Evolutionary conservation across 495 filamentous ascomycete species (phyloP).

Genomic region (Tuber melanosporum): DNA sequence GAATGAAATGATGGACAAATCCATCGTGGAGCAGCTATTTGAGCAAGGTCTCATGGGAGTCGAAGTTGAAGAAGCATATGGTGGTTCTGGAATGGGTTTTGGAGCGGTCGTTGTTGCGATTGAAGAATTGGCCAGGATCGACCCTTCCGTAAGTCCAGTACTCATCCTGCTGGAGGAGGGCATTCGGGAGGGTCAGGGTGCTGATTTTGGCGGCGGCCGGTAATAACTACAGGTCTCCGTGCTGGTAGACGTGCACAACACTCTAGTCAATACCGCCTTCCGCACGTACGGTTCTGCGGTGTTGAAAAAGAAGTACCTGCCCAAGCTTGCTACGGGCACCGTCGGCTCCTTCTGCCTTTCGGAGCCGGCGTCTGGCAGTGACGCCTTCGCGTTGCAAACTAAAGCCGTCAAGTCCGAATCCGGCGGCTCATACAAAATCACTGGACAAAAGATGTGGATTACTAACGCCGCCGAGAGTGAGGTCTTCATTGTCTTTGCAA

Average conservation of each 20-base stretch:
- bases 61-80: constrained; percentile 94
- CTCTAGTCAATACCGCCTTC: constrained; percentile 88
- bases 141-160: constrained; percentile 78
- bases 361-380: constrained; percentile 85
- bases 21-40: constrained; percentile 84
- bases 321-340: constrained; percentile 76
- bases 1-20: constrained; percentile 84
- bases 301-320: constrained; percentile 76
- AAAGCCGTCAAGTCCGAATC: constrained; percentile 67
- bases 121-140: constrained; percentile 89
- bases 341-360: constrained; percentile 95
- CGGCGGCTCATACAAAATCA: constrained; percentile 74
- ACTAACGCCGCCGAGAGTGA: constrained; percentile 90
- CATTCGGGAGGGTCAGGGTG: not conserved
- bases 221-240: constrained; percentile 34
- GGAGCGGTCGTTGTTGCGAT: constrained; percentile 92
- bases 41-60: constrained; percentile 97
- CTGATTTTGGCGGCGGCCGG: not conserved
- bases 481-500: constrained; percentile 97
- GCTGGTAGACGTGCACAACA: constrained; percentile 63
- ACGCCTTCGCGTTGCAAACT: constrained; percentile 92
- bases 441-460: constrained; percentile 98
- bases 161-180: not conserved
- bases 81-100: constrained; percentile 97
- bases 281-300: constrained; percentile 73